phyloP scores from a whole-genome alignment of 2,329 filamentous ascomycete species.

The Cordyceps farinosa region DNA sequence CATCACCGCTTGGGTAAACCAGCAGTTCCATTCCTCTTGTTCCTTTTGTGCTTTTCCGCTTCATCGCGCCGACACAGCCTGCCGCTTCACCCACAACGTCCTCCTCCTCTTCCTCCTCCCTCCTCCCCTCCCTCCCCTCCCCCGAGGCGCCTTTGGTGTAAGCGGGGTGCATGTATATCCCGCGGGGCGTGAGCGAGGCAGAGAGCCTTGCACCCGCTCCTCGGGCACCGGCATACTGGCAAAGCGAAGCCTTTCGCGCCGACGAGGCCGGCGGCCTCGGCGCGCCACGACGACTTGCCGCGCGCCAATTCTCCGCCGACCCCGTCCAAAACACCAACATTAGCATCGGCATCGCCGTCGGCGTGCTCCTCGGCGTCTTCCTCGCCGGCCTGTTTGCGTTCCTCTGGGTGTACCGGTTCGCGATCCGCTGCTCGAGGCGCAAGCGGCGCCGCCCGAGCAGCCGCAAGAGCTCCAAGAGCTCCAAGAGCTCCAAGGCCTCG shows the following conservation, averaged over 20 bases:
- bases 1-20: not conserved
- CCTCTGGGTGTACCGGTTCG: conserved; percentile 37
- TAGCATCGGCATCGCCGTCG: conserved; percentile 43
- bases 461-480: conserved; percentile 36
- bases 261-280: not conserved
- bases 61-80: not conserved
- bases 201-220: not conserved
- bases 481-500: conserved; percentile 29
- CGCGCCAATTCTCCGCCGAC: conserved; percentile 23
- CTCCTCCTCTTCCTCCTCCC: too few relatives aligned
- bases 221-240: not conserved
- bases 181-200: not conserved
- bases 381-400: conserved; percentile 36
- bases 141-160: not conserved
- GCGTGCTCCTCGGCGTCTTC: conserved; percentile 39
- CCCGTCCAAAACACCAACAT: conserved; percentile 34
- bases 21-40: not conserved
- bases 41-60: not conserved
- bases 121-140: not conserved
- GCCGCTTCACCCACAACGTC: not conserved
- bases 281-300: not conserved
- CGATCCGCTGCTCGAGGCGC: conserved; percentile 33
- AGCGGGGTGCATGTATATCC: conserved; percentile 17
- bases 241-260: not conserved
- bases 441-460: conserved; percentile 27